Conservation (phyloP, 2,329 filamentous ascomycete species). For the Talaromyces sp. region DNA sequence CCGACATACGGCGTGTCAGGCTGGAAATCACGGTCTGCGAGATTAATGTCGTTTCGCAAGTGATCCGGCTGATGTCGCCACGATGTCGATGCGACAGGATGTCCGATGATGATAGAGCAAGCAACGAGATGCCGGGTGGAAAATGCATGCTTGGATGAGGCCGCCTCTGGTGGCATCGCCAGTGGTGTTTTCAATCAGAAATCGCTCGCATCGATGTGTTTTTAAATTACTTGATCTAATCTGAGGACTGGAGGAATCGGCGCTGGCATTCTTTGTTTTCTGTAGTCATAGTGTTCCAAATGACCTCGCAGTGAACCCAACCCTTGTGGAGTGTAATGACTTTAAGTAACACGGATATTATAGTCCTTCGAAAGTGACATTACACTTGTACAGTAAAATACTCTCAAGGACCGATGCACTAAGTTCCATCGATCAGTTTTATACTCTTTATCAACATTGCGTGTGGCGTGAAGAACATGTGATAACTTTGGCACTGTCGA, state of each 20-base stretch:
- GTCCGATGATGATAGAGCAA: slow-evolving; percentile 32
- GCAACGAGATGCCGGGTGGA: slow-evolving; percentile 16
- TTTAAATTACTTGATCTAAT: slow-evolving; percentile 59
- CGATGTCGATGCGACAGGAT: background rate
- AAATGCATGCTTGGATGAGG: slow-evolving; percentile 20
- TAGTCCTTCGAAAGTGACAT: too few species aligned
- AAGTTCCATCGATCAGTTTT: too few species aligned
- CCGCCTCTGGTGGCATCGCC: slow-evolving; percentile 18
- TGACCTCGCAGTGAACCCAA: too few species aligned
- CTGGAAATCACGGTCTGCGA: background rate
- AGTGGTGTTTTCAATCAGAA: background rate
- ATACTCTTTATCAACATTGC: too few species aligned
- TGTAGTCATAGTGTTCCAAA: background rate
- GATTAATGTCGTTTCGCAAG: slow-evolving; percentile 1
- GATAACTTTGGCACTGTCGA: too few species aligned
- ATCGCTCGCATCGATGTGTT: slow-evolving; percentile 36
- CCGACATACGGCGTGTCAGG: background rate
- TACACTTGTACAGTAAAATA: too few species aligned
- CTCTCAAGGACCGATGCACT: too few species aligned
- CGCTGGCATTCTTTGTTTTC: background rate
- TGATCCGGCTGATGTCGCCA: background rate
- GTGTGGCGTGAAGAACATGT: too few species aligned
- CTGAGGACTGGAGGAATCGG: slow-evolving; percentile 35
- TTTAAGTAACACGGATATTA: too few species aligned
- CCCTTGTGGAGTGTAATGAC: too few species aligned